phyloP scores from a whole-genome alignment of 345 rosid species.

The Hevea brasiliensis region DNA sequence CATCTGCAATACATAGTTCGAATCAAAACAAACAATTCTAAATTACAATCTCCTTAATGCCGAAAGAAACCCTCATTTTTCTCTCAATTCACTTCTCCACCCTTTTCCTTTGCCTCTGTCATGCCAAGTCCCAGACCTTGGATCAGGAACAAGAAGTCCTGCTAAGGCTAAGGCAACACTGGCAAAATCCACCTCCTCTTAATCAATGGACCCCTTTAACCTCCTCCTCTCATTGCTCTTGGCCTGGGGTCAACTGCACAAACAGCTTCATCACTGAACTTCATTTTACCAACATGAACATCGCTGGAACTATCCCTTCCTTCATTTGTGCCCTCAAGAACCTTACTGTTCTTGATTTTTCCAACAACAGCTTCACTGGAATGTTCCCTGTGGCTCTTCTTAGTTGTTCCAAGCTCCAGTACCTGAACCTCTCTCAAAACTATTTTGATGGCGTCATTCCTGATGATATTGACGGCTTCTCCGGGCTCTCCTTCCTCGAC shows the following conservation, averaged over 20 bases:
- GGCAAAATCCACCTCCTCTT: slow-evolving; percentile 41
- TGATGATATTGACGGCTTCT: slow-evolving; percentile 39
- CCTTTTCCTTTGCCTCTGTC: slow-evolving; percentile 14
- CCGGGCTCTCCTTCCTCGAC: slow-evolving; percentile 34
- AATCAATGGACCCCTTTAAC: slow-evolving; percentile 39
- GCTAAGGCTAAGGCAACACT: slow-evolving; percentile 39
- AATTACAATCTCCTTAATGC: not conserved
- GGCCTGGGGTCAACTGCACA: slow-evolving; percentile 55
- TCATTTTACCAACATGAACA: slow-evolving; percentile 36
- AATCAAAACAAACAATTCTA: too few species aligned
- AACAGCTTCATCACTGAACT: slow-evolving; percentile 44
- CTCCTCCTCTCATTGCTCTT: slow-evolving; percentile 47
- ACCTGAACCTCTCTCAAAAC: slow-evolving; percentile 73
- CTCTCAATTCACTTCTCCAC: not conserved
- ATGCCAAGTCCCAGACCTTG: slow-evolving; percentile 27
- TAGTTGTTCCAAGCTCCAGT: slow-evolving; percentile 49
- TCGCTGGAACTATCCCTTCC: slow-evolving; percentile 56
- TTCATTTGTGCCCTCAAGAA: slow-evolving; percentile 59
- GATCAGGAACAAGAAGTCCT: slow-evolving; percentile 41
- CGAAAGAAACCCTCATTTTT: not conserved
- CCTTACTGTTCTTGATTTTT: slow-evolving; percentile 33
- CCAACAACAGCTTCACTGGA: slow-evolving; percentile 37
- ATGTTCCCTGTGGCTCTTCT: slow-evolving; percentile 42
- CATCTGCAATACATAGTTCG: too few species aligned
- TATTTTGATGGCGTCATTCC: slow-evolving; percentile 68